Percentiles rank a stretch among this genome's conserved stretches.
Conservation (phyloP, 352 stramenopile genomes). For the Aphanomyces astaci region DNA sequence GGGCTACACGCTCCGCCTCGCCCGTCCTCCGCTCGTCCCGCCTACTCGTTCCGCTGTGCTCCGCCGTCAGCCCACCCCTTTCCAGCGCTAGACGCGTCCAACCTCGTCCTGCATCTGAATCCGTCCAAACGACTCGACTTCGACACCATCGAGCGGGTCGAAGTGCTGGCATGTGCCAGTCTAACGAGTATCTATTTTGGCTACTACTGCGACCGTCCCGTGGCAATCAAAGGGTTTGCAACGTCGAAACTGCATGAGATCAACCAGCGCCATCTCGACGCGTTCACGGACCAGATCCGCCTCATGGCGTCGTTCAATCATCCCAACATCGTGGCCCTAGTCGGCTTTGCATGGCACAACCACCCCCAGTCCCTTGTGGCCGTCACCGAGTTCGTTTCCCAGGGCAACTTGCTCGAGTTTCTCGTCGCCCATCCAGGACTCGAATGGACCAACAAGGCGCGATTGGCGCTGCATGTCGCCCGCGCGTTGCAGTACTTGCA, state of each 20-base stretch:
- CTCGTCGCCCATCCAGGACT: constrained; percentile 24
- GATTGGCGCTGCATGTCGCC: neutral
- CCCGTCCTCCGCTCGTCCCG: neutral
- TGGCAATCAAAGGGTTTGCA: constrained; percentile 2
- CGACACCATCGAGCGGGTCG: neutral
- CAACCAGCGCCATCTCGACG: constrained; percentile 30
- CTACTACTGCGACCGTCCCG: neutral
- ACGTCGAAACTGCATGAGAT: neutral
- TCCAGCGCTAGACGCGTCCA: neutral
- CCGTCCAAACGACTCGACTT: neutral
- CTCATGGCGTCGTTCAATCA: constrained; percentile 44
- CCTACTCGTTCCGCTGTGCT: neutral
- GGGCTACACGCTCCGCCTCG: neutral
- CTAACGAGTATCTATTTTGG: neutral
- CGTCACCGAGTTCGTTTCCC: constrained; percentile 76
- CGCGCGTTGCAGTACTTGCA: constrained; percentile 5
- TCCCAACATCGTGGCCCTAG: constrained; percentile 45
- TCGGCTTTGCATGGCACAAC: constrained; percentile 52
- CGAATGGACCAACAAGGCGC: neutral
- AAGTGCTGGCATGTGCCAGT: neutral
- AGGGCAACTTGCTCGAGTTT: constrained; percentile 65
- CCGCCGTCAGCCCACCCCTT: neutral
- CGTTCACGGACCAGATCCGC: constrained; percentile 47
- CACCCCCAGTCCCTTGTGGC: constrained; percentile 32
- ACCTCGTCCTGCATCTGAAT: neutral